Evolutionary conservation across 2,329 filamentous ascomycete species (phyloP), one percentile per base, ranked within the genome.

Genomic region (Penicillium sp.): DNA sequence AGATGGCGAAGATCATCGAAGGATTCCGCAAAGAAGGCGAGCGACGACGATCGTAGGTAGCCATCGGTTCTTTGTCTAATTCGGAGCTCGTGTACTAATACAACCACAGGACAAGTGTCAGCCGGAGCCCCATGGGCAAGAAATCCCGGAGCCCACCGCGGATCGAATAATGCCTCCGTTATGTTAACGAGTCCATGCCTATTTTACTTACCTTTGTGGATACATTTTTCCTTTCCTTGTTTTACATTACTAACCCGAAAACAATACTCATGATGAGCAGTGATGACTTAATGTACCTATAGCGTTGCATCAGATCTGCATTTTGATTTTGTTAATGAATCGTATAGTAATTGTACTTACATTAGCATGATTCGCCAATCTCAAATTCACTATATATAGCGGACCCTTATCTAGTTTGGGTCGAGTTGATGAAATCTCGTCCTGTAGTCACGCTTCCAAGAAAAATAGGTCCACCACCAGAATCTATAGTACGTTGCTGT

Each of bases 1-100:
- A 96, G 74, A 98, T 99, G 86, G 76, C 96, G 62, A 87, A 86
- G 70, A 93, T 95, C 37, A 96, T 98, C 63, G 91, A 97, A 67
- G 87, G 82, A 35, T 84, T 96, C 68, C 86, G 92, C 58, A 92
- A 92, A 73, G 93, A 97, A 74, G 93, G 90, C 22, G 90, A 96
- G 75, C 84, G 90, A 65, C 84, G 93, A 71, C 82, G 88, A 80
- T 91, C 89, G 88, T 92, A 79, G 81, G 89, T 85, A 0, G n/a
- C 9, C 10, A 1, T 22, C 24, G 13, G 5, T 45, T 22, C 29
- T 19, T 21, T 49, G 21, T 24, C 24, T 45, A 1, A 8, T 22
- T 22, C 8, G 9, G 9, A 39, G 35, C 35, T 19, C n/a, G 16
- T 27, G 31, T 51, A 46, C 44, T 54, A 50, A 58, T 42, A 11